Conservation (phyloP, 805 yeast genomes). For the Saturnispora quitensis region DNA sequence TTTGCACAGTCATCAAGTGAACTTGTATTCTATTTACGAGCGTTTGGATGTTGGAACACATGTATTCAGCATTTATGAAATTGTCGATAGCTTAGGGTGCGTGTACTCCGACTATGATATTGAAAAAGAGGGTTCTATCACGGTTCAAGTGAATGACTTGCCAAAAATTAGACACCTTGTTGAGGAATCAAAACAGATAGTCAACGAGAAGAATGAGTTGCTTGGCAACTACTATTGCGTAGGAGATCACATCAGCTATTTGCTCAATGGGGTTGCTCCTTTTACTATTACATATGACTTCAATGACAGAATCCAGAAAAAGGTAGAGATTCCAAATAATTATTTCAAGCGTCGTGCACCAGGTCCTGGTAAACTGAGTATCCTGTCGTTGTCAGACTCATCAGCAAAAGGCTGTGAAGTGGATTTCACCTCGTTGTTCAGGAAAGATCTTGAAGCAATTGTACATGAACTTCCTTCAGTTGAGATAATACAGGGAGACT, state of each 20-base stretch:
- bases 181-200: conserved; percentile 26
- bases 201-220: conserved; percentile 9
- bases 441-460: conserved; percentile 25
- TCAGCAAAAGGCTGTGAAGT: conserved; percentile 57
- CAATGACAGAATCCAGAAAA: conserved; percentile 46
- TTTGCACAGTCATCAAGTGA: conserved; percentile 30
- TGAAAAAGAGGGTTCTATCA: conserved; percentile 17
- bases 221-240: conserved; percentile 61
- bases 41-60: conserved; percentile 65
- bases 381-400: conserved; percentile 65
- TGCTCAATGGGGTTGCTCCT: conserved; percentile 72
- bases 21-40: conserved; percentile 37
- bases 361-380: conserved; percentile 64
- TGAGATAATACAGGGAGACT: conserved; percentile 72
- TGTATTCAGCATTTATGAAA: conserved; percentile 43
- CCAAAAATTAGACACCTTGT: conserved; percentile 50
- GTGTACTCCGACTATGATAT: conserved; percentile 32
- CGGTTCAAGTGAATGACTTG: conserved; percentile 63
- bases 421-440: conserved; percentile 33
- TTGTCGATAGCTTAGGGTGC: conserved; percentile 70
- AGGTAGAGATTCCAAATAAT: conserved; percentile 34
- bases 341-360: conserved; percentile 63
- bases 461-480: conserved; percentile 60
- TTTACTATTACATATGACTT: conserved; percentile 68
- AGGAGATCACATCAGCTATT: conserved; percentile 79